phyloP scores from a whole-genome alignment of 2,329 filamentous ascomycete genomes.

The Ambrosiella beaveri region DNA sequence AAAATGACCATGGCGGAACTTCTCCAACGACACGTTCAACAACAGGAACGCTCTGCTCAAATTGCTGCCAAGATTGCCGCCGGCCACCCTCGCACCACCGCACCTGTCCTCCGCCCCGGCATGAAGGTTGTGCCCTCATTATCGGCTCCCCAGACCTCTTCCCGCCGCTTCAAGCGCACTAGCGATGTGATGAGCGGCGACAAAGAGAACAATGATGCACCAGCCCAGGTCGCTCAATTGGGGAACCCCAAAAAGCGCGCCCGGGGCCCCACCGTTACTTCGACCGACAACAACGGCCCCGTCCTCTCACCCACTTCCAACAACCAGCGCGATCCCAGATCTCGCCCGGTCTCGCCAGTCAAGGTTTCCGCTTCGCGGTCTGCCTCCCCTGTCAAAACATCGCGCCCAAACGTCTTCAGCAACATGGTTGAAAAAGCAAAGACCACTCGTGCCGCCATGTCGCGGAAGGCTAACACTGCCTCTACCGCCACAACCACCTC shows the following conservation, averaged over 20 bases:
- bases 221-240: slow-evolving; percentile 23
- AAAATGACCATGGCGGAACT: slow-evolving; percentile 72
- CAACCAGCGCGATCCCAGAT: slow-evolving; percentile 49
- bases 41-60: slow-evolving; percentile 21
- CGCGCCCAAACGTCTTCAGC: slow-evolving; percentile 24
- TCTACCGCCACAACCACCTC: slow-evolving; percentile 20
- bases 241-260: slow-evolving; percentile 56
- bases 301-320: slow-evolving; percentile 69
- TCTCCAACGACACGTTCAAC: slow-evolving; percentile 32
- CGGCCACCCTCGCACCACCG: slow-evolving; percentile 21
- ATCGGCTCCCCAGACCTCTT: slow-evolving; percentile 5
- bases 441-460: slow-evolving; percentile 30
- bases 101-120: slow-evolving; percentile 14
- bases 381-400: slow-evolving; percentile 26
- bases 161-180: slow-evolving; percentile 12
- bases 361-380: slow-evolving; percentile 14
- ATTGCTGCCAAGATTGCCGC: slow-evolving; percentile 11
- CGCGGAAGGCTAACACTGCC: slow-evolving; percentile 30
- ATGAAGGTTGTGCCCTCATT: slow-evolving; percentile 9
- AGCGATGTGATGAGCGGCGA: slow-evolving; percentile 51
- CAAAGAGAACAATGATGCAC: slow-evolving; percentile 49
- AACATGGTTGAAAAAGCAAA: slow-evolving; percentile 46
- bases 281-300: slow-evolving; percentile 30
- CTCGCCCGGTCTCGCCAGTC: slow-evolving; percentile 13
- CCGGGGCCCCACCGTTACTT: slow-evolving; percentile 24